Base-by-base conservation (phyloP, 1,139 yeast genomes). In the Lodderomyces theae region DNA sequence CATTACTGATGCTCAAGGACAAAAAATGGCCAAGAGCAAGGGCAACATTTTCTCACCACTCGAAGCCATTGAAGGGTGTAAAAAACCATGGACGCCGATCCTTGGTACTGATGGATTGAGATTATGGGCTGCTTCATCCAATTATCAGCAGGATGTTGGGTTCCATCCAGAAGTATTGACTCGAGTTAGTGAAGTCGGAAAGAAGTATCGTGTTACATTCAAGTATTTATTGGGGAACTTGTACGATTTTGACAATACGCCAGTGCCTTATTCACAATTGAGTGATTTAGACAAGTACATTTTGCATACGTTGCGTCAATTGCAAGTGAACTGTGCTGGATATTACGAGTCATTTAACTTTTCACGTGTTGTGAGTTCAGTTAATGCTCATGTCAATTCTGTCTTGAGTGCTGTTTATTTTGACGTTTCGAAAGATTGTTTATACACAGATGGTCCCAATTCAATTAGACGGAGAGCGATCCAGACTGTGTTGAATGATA, bases 71-170 rank as follows among this genome's bases (percentile, higher is more conserved):
- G 66, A 76, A 37, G 96, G 96, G 2, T 78, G 80, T 35, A 72
- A 72, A 24, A 72, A 76, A 41, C 72, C 72, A 3, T 51, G 57
- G 13, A 61, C 82, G 18, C 89, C 89, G 1, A 72, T 80, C n/a
- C 66, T 90, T 23, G 98, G 98, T 5, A 78, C 88, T 12, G 97
- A 90, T 61, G 98, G 98, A 0, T 67, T 94, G 48, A 72, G 99
- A 51, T 68, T 90, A 42, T 86, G 97, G 87, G 88, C 83, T 10
- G 96, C 97, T 0, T 90, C 89, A 40, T 76, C 94, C 1, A 94
- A 89, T 58, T 92, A 85, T 54, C 82, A 90, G 1, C 77, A 75
- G 38, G 99, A 92, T 61, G 80, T 92, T 38, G 71, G 80, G 22
- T 77, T 87, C 19, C 87, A 95, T 6, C 79, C 86, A 8, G 82